Evolutionary conservation across 2,329 filamentous ascomycete species (phyloP).

Genomic region (Alternaria tenuissima): DNA sequence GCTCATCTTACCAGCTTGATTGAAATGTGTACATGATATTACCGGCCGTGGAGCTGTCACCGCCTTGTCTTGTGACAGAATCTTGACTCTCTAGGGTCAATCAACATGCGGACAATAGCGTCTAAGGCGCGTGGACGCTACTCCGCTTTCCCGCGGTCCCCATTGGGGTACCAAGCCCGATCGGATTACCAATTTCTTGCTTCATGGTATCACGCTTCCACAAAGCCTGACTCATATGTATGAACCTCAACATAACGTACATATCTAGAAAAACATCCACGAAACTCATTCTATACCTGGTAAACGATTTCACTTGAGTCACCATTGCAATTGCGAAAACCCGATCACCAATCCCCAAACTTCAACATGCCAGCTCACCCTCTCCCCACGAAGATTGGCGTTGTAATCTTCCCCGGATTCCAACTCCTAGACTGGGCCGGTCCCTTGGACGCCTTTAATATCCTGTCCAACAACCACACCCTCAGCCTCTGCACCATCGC

Average conservation of each 20-base stretch:
- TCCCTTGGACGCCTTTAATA: conserved; percentile 58
- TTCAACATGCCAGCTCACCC: conserved; percentile 6
- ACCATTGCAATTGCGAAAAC: not conserved
- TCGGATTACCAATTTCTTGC: conserved; percentile 10
- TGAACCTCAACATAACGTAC: too few relatives aligned
- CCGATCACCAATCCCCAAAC: not conserved
- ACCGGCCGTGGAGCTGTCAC: not conserved
- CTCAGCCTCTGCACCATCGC: conserved; percentile 48
- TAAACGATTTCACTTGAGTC: not conserved
- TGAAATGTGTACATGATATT: not conserved
- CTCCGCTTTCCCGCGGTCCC: conserved; percentile 5
- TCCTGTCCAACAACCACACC: conserved; percentile 37
- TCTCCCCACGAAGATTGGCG: conserved; percentile 40
- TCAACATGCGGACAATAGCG: conserved; percentile 3
- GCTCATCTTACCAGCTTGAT: not conserved
- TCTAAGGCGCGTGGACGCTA: conserved; percentile 11
- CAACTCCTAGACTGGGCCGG: conserved; percentile 52
- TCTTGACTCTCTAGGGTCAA: not conserved
- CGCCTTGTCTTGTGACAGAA: not conserved
- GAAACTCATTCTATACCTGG: not conserved
- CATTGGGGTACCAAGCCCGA: conserved; percentile 3
- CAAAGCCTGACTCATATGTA: not conserved
- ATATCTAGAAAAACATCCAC: not conserved
- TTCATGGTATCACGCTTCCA: conserved; percentile 7
- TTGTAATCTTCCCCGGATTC: conserved; percentile 51